Base-by-base conservation (phyloP, 2,329 filamentous ascomycete genomes). In the Tolypocladium tropicale region DNA sequence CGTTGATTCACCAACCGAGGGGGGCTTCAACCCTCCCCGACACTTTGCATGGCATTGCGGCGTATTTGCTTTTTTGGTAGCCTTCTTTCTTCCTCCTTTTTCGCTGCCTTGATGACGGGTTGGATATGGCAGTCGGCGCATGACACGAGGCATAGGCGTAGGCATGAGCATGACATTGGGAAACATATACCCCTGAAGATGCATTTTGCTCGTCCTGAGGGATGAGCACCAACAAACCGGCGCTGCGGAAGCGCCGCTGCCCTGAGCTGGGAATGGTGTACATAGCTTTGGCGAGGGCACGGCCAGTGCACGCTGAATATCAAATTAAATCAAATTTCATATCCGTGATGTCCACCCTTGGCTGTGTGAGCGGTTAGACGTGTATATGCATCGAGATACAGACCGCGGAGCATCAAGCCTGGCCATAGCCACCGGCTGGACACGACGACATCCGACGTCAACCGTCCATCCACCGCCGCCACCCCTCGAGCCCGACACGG, bases 391-490 rank as follows among this genome's bases (percentile, higher is more conserved):
- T 2, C 28, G 4, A 10, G 4, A 21, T n/a, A n/a, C 18, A 5
- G 28, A 3, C 16, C 25, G 9, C 6, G 28, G 9, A 25, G n/a
- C n/a, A n/a, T n/a, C n/a, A n/a, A n/a, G 50, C 32, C 33, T n/a
- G 50, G 50, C 10, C 3, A 46, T 46, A 37, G 28, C 37, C 21
- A 37, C 18, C 43, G 41, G 25, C 46, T 36, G 6, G 43, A 23
- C 16, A 30, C 32, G 3, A 4, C 39, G 18, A 21, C n/a, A 30
- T 11, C 30, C 3, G 6, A 16, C n/a, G 25, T 43, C 30, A 50
- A 28, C 21, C 28, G 25, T 37, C 48, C 51, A 63, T 55, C 65
- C 64, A 68, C 12, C 48, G 59, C 58, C 59, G 62, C 66, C 66
- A 68, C 21, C 30, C 5, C 16, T 41, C 25, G 7, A 52, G 53